Base-by-base conservation (phyloP, 2,329 filamentous ascomycete species). In the Eurotiales sp. region DNA sequence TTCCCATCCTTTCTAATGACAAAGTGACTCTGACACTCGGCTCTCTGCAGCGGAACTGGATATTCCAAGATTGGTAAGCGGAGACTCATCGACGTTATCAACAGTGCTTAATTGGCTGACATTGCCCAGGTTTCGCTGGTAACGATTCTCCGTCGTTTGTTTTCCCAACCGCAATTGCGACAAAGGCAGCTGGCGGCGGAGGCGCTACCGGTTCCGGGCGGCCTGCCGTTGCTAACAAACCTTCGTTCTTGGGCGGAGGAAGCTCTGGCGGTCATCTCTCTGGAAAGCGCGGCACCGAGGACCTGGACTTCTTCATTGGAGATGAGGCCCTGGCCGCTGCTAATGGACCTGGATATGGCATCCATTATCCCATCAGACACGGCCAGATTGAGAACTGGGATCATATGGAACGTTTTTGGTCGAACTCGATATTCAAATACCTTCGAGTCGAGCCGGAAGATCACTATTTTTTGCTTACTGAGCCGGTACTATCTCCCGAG, bases 341-440 rank as follows among this genome's bases (percentile, higher is more conserved):
- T 42, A 83, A 78, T 59, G 93, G 93, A 52, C 90, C 93, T 61
- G 90, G 93, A 59, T 99, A 99, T 74, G 92, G 90, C 52, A 80
- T 99, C 69, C 90, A 97, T 75, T 99, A 97, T 72, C 93, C 93
- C 52, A 97, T 99, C 64, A 85, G 93, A 59, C 93, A 99, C 68
- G 93, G 93, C 44, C 93, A 99, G 77, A 89, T 99, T 72, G 93
- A 99, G 77, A 97, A 99, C 70, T 99, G 93, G 93, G 93, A 99
- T 74, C 89, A 96, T 65, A 99, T 99, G 93, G 93, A 99, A 73
- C 86, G 93, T 57, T 99, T 97, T 77, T 99, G 93, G 93, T 97
- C 95, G 60, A 97, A 97, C 77, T 99, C 93, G 57, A 99, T 99
- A 75, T 99, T 99, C 83, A 99, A 99, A 72, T 99, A 99, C 68